Base-by-base conservation (phyloP, 2,329 filamentous ascomycete species). In the Aureobasidium pullulans region DNA sequence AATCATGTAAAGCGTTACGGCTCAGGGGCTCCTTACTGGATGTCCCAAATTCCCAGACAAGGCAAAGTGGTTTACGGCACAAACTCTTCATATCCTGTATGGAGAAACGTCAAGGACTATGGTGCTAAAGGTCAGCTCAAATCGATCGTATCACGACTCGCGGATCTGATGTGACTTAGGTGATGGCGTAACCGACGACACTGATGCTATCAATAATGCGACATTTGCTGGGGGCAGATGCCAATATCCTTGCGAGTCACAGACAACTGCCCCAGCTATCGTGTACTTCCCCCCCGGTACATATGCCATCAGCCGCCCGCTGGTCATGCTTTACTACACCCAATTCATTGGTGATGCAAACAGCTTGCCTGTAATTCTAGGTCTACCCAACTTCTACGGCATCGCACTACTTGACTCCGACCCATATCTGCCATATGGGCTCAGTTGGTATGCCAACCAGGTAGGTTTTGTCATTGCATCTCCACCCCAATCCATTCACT, bases 231-330 rank as follows among this genome's bases (percentile, higher is more conserved):
- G 69, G 9, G 64, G 63, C 39, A 62, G 70, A 29, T 73, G 71
- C 53, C 66, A 62, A 11, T 62, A 52, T 13, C 59, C 57, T 15
- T 69, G 67, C 39, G 66, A 65, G 11, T 67, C 65, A 2, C 52
- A 60, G 10, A 66, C 61, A 6, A 63, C 63, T 0, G 79, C 77
- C 1, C 81, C 81, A 1, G 80, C 79, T 2, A 70, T 82, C 23
- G 76, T 84, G n/a, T 84, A 83, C 67, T 82, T 83, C 64, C 81
- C 79, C 3, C 75, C 76, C 15, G 83, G 83, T 44, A 84, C 78
- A 0, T 88, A 88, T 63, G 53, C 82, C 1, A 76, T 68, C 19
- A 64, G 59, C 37, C 58, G 50, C 9, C 66, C 66, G 1, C 60
- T 69, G 10, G 60, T 69, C 31, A 64, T 65, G 59, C 61, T 63